Conservation (phyloP, 75 land plant species). For the Sequoiadendron giganteum region DNA sequence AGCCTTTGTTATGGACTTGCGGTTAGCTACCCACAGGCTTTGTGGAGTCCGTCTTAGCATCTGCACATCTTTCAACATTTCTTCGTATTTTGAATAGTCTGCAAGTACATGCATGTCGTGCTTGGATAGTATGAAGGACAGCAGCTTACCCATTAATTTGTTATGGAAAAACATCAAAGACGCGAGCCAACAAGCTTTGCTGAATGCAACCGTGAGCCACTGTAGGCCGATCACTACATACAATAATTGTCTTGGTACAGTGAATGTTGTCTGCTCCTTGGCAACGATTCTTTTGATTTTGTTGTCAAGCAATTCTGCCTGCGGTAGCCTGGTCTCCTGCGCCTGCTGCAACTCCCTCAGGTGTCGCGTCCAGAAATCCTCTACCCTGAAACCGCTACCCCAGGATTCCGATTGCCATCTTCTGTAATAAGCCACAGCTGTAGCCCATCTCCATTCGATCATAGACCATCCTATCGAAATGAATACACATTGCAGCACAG, state of each 20-base stretch:
- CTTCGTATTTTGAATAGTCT: too few species aligned
- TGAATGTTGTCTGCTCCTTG: not conserved
- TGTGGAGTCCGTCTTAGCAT: not conserved
- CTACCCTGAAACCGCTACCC: not conserved
- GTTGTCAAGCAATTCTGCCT: not conserved
- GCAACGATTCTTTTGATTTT: too few species aligned
- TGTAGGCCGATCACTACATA: not conserved
- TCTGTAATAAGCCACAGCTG: not conserved
- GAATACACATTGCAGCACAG: not conserved
- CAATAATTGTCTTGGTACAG: not conserved
- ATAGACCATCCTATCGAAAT: too few species aligned
- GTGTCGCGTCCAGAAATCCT: too few species aligned
- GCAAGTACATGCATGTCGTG: not conserved
- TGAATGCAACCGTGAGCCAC: not conserved
- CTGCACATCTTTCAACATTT: not conserved
- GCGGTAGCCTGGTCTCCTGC: not conserved
- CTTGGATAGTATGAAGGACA: too few species aligned
- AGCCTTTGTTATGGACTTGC: too few species aligned
- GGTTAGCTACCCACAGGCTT: too few species aligned
- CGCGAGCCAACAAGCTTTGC: not conserved
- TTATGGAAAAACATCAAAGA: not conserved
- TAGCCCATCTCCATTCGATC: too few species aligned
- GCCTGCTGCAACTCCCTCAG: too few species aligned
- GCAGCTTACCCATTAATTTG: not conserved
- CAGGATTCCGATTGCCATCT: not conserved